phyloP scores from a whole-genome alignment of 345 rosid species.

The Xanthoceras sorbifolium region DNA sequence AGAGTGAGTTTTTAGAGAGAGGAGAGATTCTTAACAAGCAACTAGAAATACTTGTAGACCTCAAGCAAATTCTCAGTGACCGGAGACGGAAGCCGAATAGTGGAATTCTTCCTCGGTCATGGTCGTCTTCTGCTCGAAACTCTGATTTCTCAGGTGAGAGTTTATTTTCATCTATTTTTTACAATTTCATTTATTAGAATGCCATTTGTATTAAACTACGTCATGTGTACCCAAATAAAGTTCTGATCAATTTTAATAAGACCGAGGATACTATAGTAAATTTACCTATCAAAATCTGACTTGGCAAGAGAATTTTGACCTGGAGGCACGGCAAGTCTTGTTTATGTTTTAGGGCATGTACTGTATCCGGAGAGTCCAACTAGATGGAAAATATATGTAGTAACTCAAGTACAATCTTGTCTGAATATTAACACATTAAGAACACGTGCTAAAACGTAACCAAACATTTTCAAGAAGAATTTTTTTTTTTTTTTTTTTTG shows the following conservation, averaged over 20 bases:
- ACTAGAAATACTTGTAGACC: slow-evolving; percentile 59
- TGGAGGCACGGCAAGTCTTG: no score
- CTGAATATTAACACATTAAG: neutral
- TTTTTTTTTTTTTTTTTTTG: neutral
- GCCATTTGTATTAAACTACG: no score
- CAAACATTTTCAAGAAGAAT: neutral
- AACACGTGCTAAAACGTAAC: neutral
- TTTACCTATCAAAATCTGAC: neutral
- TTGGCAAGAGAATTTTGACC: neutral
- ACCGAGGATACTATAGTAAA: neutral
- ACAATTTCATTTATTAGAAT: no score
- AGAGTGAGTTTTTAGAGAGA: slow-evolving; percentile 77
- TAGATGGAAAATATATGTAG: neutral
- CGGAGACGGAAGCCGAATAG: slow-evolving; percentile 46
- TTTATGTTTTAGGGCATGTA: no score
- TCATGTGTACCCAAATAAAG: neutral
- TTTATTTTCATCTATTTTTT: neutral
- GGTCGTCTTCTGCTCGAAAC: slow-evolving; percentile 49
- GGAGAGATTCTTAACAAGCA: slow-evolving; percentile 78
- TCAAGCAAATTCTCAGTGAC: slow-evolving; percentile 56
- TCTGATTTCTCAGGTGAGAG: slow-evolving; percentile 67
- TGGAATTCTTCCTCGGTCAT: slow-evolving; percentile 40
- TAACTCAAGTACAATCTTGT: neutral
- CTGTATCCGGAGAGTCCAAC: neutral
- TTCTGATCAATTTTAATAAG: neutral